Evolutionary conservation across 1,284 basidiomycete species (phyloP), one percentile per base, ranked within the genome.

Genomic region (Leccinum colubrinum): DNA sequence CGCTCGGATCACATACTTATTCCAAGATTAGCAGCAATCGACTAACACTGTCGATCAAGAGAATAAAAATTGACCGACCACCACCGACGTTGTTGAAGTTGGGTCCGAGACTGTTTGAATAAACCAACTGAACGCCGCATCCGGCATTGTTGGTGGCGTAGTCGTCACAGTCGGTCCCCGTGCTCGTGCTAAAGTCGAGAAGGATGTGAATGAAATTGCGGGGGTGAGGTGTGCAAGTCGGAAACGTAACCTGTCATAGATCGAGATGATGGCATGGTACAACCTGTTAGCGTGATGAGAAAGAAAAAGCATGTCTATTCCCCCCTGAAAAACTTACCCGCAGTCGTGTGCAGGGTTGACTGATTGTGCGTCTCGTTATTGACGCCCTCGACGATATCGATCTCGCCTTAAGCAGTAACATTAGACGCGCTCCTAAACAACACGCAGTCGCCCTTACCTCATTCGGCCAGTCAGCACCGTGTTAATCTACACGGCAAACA

Each of bases 331-430:
- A 8, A 64, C 70, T 12, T 56, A 72, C 73, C 48, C 11, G 63
- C 53, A 61, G 73, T 77, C 0, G 88, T 89, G 71, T 93, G 91
- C 11, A 93, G 74, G 12, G 86, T 88, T 2, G 81, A 79, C 59
- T 79, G 77, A 68, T 92, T 85, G 11, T 83, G 79, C 0, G 72
- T 70, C 66, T 79, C 72, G 66, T 83, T 80, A 67, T 90, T 89
- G 41, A 88, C 83, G 12, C 84, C 88, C 72, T 91, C 89, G 14
- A 90, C 59, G 55, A 91, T 86, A 72, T 91, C 88, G 25, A 89
- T 80, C 71, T 91, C 85, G 1, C 86, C 70, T 70, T 75, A 37
- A 30, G 20, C 3, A 12, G 14, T 11, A 39, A 27, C 14, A 5
- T 67, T 4, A 56, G 55, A 52, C 14, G 15, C 4, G 17, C 7